These are phyloP conservation scores for Naganishia vishniacii DNA, from an alignment of 768 basidiomycete genomes.

Conservation along the genomic window DNA sequence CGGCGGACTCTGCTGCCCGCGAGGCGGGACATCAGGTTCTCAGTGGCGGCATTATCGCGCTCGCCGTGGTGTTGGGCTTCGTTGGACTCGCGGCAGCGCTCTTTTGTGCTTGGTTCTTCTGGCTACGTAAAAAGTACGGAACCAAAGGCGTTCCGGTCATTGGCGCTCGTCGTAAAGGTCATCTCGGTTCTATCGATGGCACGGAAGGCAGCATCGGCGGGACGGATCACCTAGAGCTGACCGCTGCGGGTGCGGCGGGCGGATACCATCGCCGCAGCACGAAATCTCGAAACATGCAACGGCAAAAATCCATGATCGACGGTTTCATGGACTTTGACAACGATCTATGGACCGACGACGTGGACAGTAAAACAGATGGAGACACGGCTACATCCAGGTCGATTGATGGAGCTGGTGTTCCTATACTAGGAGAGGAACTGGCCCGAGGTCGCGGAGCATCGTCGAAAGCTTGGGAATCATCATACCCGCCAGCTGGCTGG, in stretches of 20 bases:
- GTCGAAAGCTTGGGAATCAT: conserved; percentile 20
- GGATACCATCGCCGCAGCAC: conserved; percentile 26
- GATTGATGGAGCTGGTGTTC: neutral
- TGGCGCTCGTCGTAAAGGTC: conserved; percentile 12
- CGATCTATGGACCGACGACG: conserved; percentile 38
- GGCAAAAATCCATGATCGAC: conserved; percentile 47
- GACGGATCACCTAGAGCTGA: conserved; percentile 10
- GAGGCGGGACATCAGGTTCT: conserved; percentile 28
- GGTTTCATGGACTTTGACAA: conserved; percentile 42
- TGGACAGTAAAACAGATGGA: neutral
- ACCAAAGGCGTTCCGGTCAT: conserved; percentile 30
- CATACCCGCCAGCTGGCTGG: conserved; percentile 22
- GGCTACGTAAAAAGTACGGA: conserved; percentile 42
- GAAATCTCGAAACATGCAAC: conserved; percentile 38
- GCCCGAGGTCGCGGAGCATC: conserved; percentile 3
- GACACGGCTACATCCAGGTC: conserved; percentile 3
- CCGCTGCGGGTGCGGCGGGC: neutral
- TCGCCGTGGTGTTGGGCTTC: conserved; percentile 38
- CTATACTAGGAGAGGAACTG: neutral
- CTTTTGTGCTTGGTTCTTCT: conserved; percentile 49
- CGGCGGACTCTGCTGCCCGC: conserved; percentile 2
- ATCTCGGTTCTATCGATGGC: neutral
- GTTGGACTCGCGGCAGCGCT: conserved; percentile 41
- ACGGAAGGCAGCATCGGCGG: conserved; percentile 8
- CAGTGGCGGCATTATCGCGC: conserved; percentile 39